Evolutionary conservation across 192 early-diverging fungal genomes (phyloP), one percentile per base, ranked within the genome.

Genomic region (Podila epigama): DNA sequence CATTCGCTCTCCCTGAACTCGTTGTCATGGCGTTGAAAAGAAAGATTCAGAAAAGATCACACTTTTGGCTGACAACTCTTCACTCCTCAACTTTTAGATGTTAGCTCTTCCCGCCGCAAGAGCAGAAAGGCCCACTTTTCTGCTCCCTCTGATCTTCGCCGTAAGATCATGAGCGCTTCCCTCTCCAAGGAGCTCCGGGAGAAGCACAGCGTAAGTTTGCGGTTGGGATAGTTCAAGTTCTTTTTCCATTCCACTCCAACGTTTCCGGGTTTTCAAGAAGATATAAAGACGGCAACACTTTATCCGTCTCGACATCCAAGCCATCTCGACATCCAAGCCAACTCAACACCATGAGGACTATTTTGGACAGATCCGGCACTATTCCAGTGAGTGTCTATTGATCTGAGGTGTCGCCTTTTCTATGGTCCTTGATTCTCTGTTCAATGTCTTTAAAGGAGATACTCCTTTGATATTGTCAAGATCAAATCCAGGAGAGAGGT

Each of bases 141-240:
- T 69, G 98, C 97, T 66, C 93, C 97, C 56, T 97, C 96, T 68
- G 86, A 89, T 87, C 85, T 93, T 81, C 92, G 97, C 75, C 90
- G 95, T 83, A 93, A 92, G 88, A 96, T 98, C 86, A 96, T 99
- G 96, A 91, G 90, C 69, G 92, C 98, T 73, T 79, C 89, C 79
- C 91, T 99, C 84, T 94, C 93, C 83, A 99, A 99, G 96, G 98
- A 98, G 80, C 91, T 99, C 81, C 88, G 94, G 70, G 94, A 96
- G 82, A 95, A 98, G 91, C 86, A 98, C 93, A 86, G 92, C 68
- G 95, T 95, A 85, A 71, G 79, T 63, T 70, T 78, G 80, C 60
- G 61, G 73, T 77, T 77, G 73, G 73, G 73, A 77, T 68, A 77
- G 53, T 58, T 63, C 63, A 60, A 68, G 60, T 60, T 67, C 52